Evolutionary conservation across 176 grass and related monocot species (phyloP).

Genomic region (Eragrostis curvula): DNA sequence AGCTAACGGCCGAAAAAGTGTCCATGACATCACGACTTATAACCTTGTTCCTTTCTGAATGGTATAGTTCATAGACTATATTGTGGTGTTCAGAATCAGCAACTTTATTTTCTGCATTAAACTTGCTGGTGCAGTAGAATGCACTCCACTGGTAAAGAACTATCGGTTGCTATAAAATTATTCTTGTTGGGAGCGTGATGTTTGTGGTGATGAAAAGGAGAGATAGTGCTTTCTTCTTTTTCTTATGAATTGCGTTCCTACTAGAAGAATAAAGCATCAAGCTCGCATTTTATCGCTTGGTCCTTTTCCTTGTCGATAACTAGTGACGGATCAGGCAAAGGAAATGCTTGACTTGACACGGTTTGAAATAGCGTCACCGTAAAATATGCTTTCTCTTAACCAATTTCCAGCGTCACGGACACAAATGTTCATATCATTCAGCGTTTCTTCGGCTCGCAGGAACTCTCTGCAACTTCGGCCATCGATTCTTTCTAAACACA

Average conservation of each 20-base stretch:
- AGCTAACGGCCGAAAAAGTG: conserved; percentile 3
- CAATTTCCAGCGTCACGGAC: background rate
- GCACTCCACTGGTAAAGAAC: conserved; percentile 13
- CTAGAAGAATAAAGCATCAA: conserved; percentile 17
- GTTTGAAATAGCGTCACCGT: background rate
- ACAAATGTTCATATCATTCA: background rate
- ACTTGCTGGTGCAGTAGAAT: conserved; percentile 11
- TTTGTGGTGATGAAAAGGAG: background rate
- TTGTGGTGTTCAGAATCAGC: background rate
- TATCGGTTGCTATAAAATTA: background rate
- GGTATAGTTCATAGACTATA: conserved; percentile 15
- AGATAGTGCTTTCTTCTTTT: background rate
- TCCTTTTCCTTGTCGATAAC: background rate
- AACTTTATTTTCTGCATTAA: background rate
- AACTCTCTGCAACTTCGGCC: background rate
- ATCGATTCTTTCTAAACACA: background rate
- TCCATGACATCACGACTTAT: background rate
- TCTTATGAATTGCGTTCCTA: conserved; percentile 5
- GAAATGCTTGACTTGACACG: background rate
- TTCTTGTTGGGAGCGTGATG: background rate
- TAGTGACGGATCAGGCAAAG: background rate
- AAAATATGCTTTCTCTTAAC: background rate
- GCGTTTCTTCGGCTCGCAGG: too few relatives aligned
- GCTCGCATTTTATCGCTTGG: background rate
- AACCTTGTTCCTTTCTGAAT: background rate